Conservation (phyloP, 2,329 filamentous ascomycete species). For the Pyrenochaeta sp. region DNA sequence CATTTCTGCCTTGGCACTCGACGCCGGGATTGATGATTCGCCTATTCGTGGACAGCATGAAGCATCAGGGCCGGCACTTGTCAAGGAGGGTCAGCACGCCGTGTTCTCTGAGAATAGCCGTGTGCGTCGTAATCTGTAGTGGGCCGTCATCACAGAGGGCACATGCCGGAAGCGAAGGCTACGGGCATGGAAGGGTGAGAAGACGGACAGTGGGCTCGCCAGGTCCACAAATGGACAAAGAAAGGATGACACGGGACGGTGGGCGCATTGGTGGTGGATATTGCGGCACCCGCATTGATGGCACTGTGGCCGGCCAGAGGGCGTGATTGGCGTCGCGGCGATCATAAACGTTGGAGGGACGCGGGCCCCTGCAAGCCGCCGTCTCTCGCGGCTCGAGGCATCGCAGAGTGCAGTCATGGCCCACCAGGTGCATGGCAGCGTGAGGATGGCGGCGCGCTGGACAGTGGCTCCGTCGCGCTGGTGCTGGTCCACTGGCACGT, state of each 20-base stretch:
- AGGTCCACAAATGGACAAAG: constrained; percentile 15
- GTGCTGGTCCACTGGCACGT: too few relatives aligned
- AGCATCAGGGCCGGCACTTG: constrained; percentile 10
- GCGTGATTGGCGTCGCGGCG: constrained; percentile 25
- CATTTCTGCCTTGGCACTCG: constrained; percentile 7
- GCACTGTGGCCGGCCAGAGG: constrained; percentile 17
- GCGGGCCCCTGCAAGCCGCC: constrained; percentile 29
- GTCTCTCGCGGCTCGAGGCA: constrained; percentile 13
- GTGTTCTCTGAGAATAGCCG: neutral
- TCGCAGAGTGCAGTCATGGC: too few relatives aligned
- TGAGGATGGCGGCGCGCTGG: too few relatives aligned
- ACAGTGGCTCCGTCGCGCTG: too few relatives aligned
- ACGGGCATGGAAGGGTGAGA: neutral
- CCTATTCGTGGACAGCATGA: neutral
- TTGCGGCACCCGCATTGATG: constrained; percentile 31
- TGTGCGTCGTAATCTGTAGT: constrained; percentile 32
- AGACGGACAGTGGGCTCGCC: neutral
- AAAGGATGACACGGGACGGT: constrained; percentile 17
- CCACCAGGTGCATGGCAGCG: too few relatives aligned
- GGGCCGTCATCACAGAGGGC: constrained; percentile 13
- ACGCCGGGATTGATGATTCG: constrained; percentile 12
- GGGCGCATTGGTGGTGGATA: constrained; percentile 29
- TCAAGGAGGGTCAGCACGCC: constrained; percentile 16
- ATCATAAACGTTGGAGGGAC: constrained; percentile 29
- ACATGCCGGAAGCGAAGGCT: constrained; percentile 13